Percentiles rank a stretch among this genome's conserved stretches.
These are phyloP conservation scores for Eugenia klotzschiana DNA, from an alignment of 441 rosid genomes.

Conservation along the genomic window DNA sequence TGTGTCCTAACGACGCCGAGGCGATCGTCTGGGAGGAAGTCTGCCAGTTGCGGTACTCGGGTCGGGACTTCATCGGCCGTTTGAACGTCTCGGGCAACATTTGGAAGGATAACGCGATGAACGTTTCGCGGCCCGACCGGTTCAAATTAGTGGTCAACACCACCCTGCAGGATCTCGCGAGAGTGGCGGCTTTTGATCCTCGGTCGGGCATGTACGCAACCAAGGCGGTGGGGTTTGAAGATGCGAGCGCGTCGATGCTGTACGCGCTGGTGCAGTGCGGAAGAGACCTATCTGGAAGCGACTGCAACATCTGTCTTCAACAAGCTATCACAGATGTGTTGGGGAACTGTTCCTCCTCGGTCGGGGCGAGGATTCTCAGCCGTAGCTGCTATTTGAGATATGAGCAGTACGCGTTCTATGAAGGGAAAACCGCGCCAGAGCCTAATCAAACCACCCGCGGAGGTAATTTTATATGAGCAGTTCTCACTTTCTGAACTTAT, in stretches of 20 bases:
- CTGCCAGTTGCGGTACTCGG: neutral
- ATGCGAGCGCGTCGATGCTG: neutral
- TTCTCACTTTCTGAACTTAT: neutral
- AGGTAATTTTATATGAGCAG: neutral
- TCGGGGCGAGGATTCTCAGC: conserved; percentile 18
- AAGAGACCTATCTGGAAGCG: conserved; percentile 6
- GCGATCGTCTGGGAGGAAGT: neutral
- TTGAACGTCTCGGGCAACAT: neutral
- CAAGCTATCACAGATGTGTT: conserved; percentile 8
- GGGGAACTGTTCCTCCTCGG: conserved; percentile 5
- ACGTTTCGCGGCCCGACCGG: conserved; percentile 8
- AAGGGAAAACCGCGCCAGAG: neutral
- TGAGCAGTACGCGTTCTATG: conserved; percentile 17
- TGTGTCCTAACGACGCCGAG: neutral
- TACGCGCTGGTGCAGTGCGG: conserved; percentile 19
- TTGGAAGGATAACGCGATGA: neutral
- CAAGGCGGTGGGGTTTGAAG: neutral
- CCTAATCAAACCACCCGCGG: neutral
- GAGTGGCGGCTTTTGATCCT: neutral
- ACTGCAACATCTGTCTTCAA: conserved; percentile 14
- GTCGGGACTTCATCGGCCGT: neutral
- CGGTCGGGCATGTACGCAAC: conserved; percentile 1
- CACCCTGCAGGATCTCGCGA: neutral
- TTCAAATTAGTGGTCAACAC: neutral
- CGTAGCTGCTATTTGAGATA: conserved; percentile 27